phyloP scores from a whole-genome alignment of 768 basidiomycete genomes.

The Thelephora aurantiotincta region DNA sequence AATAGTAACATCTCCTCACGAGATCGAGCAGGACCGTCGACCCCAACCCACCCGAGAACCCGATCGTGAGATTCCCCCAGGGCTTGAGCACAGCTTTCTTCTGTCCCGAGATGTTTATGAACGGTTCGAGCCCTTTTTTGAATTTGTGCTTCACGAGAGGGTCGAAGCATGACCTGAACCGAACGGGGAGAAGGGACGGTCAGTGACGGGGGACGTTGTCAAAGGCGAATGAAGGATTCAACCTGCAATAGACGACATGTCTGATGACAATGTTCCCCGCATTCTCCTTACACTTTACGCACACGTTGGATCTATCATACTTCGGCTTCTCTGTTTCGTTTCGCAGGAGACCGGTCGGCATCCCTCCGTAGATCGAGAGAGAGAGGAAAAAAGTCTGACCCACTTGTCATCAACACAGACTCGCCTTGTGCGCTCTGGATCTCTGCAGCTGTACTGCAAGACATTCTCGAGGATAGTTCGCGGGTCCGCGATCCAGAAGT shows the following conservation, averaged over 20 bases:
- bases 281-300: constrained; percentile 62
- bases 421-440: no score
- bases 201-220: not conserved
- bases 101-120: constrained; percentile 41
- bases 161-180: constrained; percentile 49
- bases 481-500: no score
- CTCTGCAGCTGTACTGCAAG: no score
- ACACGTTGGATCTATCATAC: constrained; percentile 51
- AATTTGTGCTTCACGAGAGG: constrained; percentile 51
- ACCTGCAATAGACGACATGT: constrained; percentile 82
- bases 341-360: no score
- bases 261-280: constrained; percentile 58
- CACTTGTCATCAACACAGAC: no score
- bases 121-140: constrained; percentile 48
- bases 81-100: constrained; percentile 50
- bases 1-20: constrained; percentile 44
- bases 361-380: no score
- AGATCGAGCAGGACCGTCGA: constrained; percentile 64
- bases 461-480: no score
- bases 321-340: constrained; percentile 51
- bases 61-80: constrained; percentile 52
- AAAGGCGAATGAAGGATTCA: constrained; percentile 10
- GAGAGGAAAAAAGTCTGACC: no score
- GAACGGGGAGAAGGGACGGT: not conserved
- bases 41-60: constrained; percentile 67